Evolutionary conservation across 768 basidiomycete species (phyloP).

Genomic region (Podaxis mareebaensis): DNA sequence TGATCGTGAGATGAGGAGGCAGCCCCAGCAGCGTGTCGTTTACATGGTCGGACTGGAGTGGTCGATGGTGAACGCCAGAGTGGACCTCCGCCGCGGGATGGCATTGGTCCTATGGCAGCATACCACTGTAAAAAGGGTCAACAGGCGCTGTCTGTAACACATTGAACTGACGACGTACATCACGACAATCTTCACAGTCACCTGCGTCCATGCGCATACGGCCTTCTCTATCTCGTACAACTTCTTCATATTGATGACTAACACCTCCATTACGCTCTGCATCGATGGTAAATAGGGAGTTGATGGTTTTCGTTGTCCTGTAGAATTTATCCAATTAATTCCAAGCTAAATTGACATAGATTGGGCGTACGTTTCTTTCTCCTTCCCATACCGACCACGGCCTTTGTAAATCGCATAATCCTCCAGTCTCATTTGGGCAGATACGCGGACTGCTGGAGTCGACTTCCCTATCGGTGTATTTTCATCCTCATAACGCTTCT

Average conservation of each 20-base stretch:
- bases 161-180: constrained; percentile 44
- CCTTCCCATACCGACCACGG: constrained; percentile 18
- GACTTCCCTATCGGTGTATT: constrained; percentile 13
- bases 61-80: constrained; percentile 69
- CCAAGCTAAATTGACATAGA: not conserved
- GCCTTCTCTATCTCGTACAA: constrained; percentile 66
- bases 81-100: constrained; percentile 62
- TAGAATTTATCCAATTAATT: constrained; percentile 3
- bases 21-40: constrained; percentile 22
- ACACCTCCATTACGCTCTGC: constrained; percentile 64
- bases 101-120: constrained; percentile 71
- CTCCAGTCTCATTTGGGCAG: constrained; percentile 2
- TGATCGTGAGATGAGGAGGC: constrained; percentile 11
- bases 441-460: not conserved
- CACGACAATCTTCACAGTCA: constrained; percentile 82
- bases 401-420: constrained; percentile 18
- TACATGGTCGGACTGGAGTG: constrained; percentile 32
- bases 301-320: constrained; percentile 50
- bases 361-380: constrained; percentile 28
- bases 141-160: not conserved
- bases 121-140: constrained; percentile 60
- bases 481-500: constrained; percentile 7
- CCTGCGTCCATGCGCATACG: constrained; percentile 68
- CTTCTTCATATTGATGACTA: constrained; percentile 71
- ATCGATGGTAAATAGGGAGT: constrained; percentile 66